A percentile compares a stretch with the other conserved stretches of the same genome.
These are phyloP conservation scores for Fraxinus paxiana DNA, from an alignment of 305 asterid genomes.

Conservation along the genomic window DNA sequence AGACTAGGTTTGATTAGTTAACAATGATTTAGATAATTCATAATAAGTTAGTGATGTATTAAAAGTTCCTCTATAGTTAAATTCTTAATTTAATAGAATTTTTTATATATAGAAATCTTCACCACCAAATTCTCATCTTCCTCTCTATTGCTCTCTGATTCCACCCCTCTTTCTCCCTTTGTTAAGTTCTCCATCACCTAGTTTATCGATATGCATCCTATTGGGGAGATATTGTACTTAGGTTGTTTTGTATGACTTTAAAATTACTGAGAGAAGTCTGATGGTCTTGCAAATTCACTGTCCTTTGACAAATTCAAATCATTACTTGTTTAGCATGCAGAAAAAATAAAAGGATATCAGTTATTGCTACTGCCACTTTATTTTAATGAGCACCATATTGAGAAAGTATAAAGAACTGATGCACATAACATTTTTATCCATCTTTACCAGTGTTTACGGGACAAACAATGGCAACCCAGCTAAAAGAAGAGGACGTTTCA, in stretches of 20 bases:
- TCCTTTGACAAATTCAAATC: not conserved
- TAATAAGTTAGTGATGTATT: no score
- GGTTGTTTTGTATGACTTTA: not conserved
- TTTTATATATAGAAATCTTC: not conserved
- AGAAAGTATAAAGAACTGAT: no score
- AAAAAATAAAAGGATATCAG: not conserved
- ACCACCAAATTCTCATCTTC: not conserved
- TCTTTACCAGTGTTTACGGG: not conserved
- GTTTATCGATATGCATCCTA: no score
- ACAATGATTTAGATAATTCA: not conserved
- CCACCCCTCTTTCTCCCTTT: not conserved
- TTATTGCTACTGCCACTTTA: not conserved
- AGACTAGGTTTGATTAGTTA: not conserved
- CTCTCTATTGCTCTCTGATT: not conserved
- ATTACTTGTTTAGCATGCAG: not conserved
- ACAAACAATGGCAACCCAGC: constrained; percentile 33
- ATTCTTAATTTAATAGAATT: not conserved
- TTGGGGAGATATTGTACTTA: not conserved
- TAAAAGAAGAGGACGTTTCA: constrained; percentile 33
- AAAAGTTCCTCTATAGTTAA: not conserved
- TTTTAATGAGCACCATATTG: not conserved
- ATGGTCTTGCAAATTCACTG: not conserved
- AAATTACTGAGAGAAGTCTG: not conserved
- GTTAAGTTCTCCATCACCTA: not conserved
- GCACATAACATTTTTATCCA: not conserved